phyloP scores from a whole-genome alignment of 441 rosid species.

The Breynia disticha region DNA sequence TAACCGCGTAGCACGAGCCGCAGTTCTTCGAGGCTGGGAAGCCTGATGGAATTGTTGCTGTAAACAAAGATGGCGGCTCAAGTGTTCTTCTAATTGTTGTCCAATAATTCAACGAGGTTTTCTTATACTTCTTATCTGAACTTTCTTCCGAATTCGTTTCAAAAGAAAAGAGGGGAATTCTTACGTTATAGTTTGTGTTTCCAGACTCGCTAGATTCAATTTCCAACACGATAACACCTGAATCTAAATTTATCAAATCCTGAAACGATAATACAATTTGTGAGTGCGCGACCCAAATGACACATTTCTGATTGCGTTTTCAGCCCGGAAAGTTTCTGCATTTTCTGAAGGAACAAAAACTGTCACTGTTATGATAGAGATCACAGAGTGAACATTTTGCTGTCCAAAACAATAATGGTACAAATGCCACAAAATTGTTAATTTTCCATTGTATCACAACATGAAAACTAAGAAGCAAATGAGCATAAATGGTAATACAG shows the following conservation, averaged over 20 bases:
- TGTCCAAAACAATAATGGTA: too few species aligned
- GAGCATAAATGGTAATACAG: slow-evolving; percentile 16
- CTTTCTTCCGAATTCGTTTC: neutral
- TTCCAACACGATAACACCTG: too few species aligned
- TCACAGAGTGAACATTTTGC: too few species aligned
- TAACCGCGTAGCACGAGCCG: slow-evolving; percentile 83
- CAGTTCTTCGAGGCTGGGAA: slow-evolving; percentile 84
- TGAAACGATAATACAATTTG: too few species aligned
- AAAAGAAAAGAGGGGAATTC: neutral
- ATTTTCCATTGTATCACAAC: slow-evolving; percentile 9
- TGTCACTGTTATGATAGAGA: too few species aligned
- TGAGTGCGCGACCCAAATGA: too few species aligned
- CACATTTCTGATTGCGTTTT: too few species aligned
- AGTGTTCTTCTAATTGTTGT: neutral
- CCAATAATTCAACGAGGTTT: neutral
- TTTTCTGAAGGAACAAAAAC: too few species aligned
- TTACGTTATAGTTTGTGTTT: too few species aligned
- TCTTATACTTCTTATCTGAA: neutral
- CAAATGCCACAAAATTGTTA: slow-evolving; percentile 13
- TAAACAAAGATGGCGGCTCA: slow-evolving; percentile 17
- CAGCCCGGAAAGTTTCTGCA: too few species aligned
- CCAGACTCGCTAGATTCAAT: too few species aligned
- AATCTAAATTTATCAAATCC: too few species aligned
- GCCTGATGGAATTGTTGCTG: slow-evolving; percentile 28
- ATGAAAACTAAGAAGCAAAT: slow-evolving; percentile 9